Evolutionary conservation across 805 yeast species (phyloP).

Genomic region (Saturnispora ahearnii): DNA sequence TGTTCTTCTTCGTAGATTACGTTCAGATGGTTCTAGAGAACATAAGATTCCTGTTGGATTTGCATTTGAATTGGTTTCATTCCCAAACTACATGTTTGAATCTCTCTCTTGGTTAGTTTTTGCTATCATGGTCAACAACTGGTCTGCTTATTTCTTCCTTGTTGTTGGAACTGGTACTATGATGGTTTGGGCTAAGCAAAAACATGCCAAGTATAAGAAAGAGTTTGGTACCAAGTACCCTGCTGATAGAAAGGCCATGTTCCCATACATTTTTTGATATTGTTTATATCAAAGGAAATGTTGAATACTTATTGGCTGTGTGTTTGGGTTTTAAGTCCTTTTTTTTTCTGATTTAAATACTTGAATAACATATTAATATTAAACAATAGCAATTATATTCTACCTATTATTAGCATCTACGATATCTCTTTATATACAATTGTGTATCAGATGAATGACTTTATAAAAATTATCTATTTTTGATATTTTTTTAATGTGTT

Average conservation of each 20-base stretch:
- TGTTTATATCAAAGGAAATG: background rate
- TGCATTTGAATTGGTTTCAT: slow-evolving; percentile 71
- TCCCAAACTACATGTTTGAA: slow-evolving; percentile 94
- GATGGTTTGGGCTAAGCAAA: slow-evolving; percentile 87
- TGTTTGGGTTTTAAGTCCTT: background rate
- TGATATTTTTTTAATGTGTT: no score
- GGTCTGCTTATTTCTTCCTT: slow-evolving; percentile 66
- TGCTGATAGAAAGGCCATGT: slow-evolving; percentile 62
- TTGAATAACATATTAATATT: no score
- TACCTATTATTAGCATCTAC: no score
- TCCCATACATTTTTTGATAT: slow-evolving; percentile 54
- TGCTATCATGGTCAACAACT: slow-evolving; percentile 64
- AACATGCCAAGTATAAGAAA: slow-evolving; percentile 58
- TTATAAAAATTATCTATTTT: no score
- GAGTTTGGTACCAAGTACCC: slow-evolving; percentile 76
- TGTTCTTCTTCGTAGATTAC: slow-evolving; percentile 48
- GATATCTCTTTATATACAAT: no score
- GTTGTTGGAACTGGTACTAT: slow-evolving; percentile 70
- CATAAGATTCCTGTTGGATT: slow-evolving; percentile 76
- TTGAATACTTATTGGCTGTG: background rate
- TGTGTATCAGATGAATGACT: no score
- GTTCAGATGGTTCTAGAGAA: slow-evolving; percentile 47
- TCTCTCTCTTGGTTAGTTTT: slow-evolving; percentile 63
- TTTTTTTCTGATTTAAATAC: no score
- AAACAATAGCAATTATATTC: no score